Percentiles rank a stretch among this genome's conserved stretches.
These are phyloP conservation scores for Saccharum hybrid DNA, from an alignment of 202 grass and related monocot genomes.

Conservation along the genomic window DNA sequence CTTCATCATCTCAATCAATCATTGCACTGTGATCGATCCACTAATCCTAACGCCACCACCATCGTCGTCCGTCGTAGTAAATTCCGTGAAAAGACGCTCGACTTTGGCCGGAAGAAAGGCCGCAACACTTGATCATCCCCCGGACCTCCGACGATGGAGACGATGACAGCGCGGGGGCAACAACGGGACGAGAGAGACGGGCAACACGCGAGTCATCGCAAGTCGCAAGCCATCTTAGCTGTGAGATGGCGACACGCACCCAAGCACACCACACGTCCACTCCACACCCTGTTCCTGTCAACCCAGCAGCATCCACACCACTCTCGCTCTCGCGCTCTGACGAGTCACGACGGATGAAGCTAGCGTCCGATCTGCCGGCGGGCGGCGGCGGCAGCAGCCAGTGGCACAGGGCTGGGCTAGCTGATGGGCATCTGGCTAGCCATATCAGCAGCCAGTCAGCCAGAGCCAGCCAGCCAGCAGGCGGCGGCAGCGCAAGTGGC, in stretches of 20 bases:
- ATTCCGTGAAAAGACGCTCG: background rate
- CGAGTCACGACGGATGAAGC: no score
- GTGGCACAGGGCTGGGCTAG: no score
- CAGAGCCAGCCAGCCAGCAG: no score
- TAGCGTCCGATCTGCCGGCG: no score
- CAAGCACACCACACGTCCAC: background rate
- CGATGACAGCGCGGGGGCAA: background rate
- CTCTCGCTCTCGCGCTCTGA: no score
- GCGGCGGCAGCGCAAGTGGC: no score
- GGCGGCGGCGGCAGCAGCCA: no score
- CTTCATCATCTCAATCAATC: background rate
- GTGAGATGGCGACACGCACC: constrained; percentile 34
- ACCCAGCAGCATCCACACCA: no score
- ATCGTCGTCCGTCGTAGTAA: background rate
- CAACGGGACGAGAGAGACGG: background rate
- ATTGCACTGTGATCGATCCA: background rate
- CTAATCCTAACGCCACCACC: background rate
- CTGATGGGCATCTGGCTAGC: no score
- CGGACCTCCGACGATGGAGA: no score
- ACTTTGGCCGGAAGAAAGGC: background rate
- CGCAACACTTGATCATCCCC: background rate
- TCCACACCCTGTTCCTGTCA: no score
- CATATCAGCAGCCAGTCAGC: no score
- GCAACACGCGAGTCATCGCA: background rate
- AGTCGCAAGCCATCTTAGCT: constrained; percentile 21